Evolutionary conservation across 805 yeast genomes (phyloP), one percentile per base, ranked within the genome.

Genomic region (Myxozyma mucilagina): DNA sequence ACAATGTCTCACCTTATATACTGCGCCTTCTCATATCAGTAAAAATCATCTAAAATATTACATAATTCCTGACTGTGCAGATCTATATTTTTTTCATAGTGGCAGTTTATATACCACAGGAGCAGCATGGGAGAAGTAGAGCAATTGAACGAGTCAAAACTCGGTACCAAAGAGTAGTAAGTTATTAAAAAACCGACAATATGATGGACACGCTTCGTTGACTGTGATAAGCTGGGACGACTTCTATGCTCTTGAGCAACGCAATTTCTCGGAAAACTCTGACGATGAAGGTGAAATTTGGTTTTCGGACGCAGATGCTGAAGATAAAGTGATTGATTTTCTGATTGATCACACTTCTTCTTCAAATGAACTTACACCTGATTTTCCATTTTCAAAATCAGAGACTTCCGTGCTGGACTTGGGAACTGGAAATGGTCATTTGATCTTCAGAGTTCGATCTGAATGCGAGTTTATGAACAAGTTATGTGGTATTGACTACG

Each of bases 391-490:
- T 47, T 42, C 55, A 13, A 14, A 16, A 24, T n/a, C 35, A 4
- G 24, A 55, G 20, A 55, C 67, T 11, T 36, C 49, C 4, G 59
- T 36, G 5, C 16, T 61, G 8, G 64, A 66, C 0, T 76, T 94
- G 42, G 99, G 99, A 0, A 92, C 99, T 0, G 99, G 99, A 0
- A 94, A 94, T 74, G 99, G 99, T 0, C 97, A 90, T 71, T 76
- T 94, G 32, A 71, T 94, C 34, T 89, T 93, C 67, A 82, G 86
- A 58, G 72, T 94, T 36, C 85, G 87, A 54, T 90, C 87, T 56
- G 66, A 61, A 5, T 87, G 87, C 0, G 81, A 83, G 65, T 79
- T 80, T 52, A 86, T 85, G 16, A 74, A 75, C 34, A 39, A 32
- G 13, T 72, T 87, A 65, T 73, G 81, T 1, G 99, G 99, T 0